Percentiles rank a stretch among this genome's conserved stretches.
Evolutionary conservation across 192 early-diverging fungal genomes (phyloP).

Genomic region (Umbelopsis isabellina): DNA sequence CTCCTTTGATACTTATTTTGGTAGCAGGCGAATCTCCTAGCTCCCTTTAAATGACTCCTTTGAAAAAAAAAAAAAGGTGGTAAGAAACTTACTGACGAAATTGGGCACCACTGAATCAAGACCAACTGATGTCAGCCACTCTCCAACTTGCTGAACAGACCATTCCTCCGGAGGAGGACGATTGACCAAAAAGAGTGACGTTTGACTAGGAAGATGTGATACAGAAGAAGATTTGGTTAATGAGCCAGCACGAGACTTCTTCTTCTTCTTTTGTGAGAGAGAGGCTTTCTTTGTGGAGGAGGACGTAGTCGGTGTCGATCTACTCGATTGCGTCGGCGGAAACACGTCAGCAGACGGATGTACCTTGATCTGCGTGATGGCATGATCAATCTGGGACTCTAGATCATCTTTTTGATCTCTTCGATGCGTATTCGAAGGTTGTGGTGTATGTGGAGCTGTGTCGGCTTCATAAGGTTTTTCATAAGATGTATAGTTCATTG

Average conservation of each 20-base stretch:
- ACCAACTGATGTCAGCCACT: conserved; percentile 60
- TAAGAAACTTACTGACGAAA: conserved; percentile 53
- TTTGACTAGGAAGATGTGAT: conserved; percentile 4
- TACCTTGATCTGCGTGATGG: conserved; percentile 25
- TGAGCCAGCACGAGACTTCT: conserved; percentile 14
- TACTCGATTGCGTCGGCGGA: not conserved
- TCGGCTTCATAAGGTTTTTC: conserved; percentile 27
- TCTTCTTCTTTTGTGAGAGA: not conserved
- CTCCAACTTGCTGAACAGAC: conserved; percentile 60
- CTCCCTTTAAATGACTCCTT: conserved; percentile 6
- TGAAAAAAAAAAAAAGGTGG: not conserved
- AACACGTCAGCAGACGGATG: not conserved
- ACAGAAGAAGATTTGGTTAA: conserved; percentile 19
- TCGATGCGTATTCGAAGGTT: not conserved
- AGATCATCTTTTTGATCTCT: not conserved
- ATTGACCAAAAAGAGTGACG: not conserved
- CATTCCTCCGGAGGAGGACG: conserved; percentile 46
- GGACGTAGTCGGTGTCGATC: conserved; percentile 26
- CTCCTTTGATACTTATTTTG: conserved; percentile 1
- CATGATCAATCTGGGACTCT: conserved; percentile 14
- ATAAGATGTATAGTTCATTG: conserved; percentile 64
- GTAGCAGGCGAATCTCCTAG: not conserved
- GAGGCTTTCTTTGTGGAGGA: conserved; percentile 19
- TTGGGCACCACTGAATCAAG: conserved; percentile 46
- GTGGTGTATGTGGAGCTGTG: not conserved